These are phyloP conservation scores for Pneumocystis murina DNA, from an alignment of 1,139 yeast species.

Conservation along the genomic window DNA sequence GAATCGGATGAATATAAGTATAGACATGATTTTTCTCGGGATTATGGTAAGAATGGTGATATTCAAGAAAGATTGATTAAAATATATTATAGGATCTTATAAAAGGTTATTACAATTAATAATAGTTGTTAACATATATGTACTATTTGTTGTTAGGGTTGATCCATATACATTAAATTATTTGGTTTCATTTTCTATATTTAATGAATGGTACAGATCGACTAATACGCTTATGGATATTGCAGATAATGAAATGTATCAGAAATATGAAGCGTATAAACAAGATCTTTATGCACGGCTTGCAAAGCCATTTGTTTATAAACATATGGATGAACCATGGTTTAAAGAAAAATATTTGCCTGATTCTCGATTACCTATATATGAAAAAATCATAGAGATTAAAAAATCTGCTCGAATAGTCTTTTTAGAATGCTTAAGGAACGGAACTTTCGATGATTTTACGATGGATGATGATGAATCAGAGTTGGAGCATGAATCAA, in stretches of 20 bases:
- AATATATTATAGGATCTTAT: neutral
- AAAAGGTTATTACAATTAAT: neutral
- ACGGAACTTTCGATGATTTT: slow-evolving; percentile 12
- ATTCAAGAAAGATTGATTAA: neutral
- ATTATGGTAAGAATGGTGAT: neutral
- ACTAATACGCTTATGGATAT: slow-evolving; percentile 7
- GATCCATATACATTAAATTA: slow-evolving; percentile 9
- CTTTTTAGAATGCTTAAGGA: slow-evolving; percentile 10
- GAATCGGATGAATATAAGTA: neutral
- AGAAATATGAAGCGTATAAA: slow-evolving; percentile 13
- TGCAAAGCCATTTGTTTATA: slow-evolving; percentile 15
- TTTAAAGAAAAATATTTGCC: slow-evolving; percentile 14
- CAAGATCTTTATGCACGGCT: slow-evolving; percentile 14
- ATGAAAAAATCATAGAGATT: neutral
- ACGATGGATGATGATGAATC: slow-evolving; percentile 8
- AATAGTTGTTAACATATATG: neutral
- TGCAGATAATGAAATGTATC: neutral
- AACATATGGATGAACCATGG: slow-evolving; percentile 15
- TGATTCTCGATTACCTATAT: neutral
- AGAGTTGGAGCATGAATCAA: neutral
- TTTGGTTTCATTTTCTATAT: slow-evolving; percentile 9
- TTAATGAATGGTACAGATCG: slow-evolving; percentile 9
- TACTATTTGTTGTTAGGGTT: neutral
- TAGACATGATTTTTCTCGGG: neutral
- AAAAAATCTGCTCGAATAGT: slow-evolving; percentile 2